Evolutionary conservation across 2,329 filamentous ascomycete species (phyloP), one percentile per base, ranked within the genome.

Genomic region (Neofusicoccum kwambonambiense): DNA sequence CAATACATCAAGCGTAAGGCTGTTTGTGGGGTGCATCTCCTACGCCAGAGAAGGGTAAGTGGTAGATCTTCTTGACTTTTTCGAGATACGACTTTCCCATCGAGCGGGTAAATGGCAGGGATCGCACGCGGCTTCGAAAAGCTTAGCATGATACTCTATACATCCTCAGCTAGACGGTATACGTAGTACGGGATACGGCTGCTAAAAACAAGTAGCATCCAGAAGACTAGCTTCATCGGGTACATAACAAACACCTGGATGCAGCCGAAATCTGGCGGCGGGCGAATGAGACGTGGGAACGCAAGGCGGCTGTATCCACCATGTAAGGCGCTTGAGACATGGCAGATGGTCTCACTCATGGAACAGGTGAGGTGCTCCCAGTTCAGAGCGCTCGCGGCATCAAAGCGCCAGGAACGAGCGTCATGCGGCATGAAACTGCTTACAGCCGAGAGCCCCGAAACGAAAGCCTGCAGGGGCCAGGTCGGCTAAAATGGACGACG

Each of bases 401-500:
- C 22, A 58, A 11, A 22, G 15, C 22, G 27, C 27, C 27, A 31
- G 27, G 27, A 31, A 31, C 27, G 27, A 31, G 27, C 5, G 41
- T 58, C 54, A 58, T 47, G 56, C 56, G 31, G 27, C 19, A 42
- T 51, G 44, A 50, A 50, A 34, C 34, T 42, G 47, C 13, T 42
- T 47, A 31, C 47, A 62, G 58, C 58, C 58, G 45, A 50, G 27
- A 50, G 15, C 22, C 12, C 52, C 54, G 39, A 58, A 44, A 58
- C 57, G 42, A 60, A 45, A 37, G 11, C 31, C 42, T 22, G 42
- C 27, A 50, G 5, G 57, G 42, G n/a, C 27, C 34, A 50, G 44
- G 22, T 49, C 57, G 57, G 57, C 44, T 61, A 50, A 39, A 22
- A 44, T 39, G 42, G 37, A 35, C 31, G 34, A 61, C 42, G 39